Conservation (phyloP, 2,329 filamentous ascomycete genomes). For the Lasiodiplodia gonubiensis region DNA sequence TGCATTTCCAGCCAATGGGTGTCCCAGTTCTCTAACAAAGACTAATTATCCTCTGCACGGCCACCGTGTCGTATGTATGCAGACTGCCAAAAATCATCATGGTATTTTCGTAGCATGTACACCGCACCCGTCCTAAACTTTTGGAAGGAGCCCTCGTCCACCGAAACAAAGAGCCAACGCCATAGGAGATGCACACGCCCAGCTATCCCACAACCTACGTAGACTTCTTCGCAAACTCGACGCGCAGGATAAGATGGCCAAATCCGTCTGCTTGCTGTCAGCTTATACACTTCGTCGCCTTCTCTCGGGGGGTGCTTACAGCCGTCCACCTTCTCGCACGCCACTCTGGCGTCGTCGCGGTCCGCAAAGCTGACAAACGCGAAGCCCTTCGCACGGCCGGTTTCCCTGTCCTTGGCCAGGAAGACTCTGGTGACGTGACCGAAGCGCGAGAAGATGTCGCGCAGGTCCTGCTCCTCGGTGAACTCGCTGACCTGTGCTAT, state of each 20-base stretch:
- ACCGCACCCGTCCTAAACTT: conserved; percentile 22
- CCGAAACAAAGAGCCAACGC: conserved; percentile 28
- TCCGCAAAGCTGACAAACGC: conserved; percentile 98
- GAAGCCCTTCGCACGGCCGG: conserved; percentile 94
- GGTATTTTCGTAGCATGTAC: conserved; percentile 26
- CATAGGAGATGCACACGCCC: conserved; percentile 26
- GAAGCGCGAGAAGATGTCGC: conserved; percentile 97
- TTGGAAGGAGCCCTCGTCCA: conserved; percentile 25
- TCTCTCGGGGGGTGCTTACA: conserved; percentile 45
- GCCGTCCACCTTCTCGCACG: conserved; percentile 97
- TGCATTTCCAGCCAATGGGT: not conserved
- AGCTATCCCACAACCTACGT: conserved; percentile 36
- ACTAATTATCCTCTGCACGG: not conserved
- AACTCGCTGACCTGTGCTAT: conserved; percentile 82
- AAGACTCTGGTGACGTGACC: conserved; percentile 97
- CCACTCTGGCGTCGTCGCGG: conserved; percentile 84
- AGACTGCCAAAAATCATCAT: conserved; percentile 23
- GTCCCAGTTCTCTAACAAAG: not conserved
- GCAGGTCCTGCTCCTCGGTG: conserved; percentile 92
- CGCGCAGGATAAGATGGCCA: conserved; percentile 83
- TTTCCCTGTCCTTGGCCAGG: conserved; percentile 96
- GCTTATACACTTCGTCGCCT: not conserved
- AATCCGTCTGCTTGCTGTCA: conserved; percentile 61
- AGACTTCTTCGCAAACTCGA: conserved; percentile 80
- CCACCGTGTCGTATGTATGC: conserved; percentile 8